Conservation (phyloP, 768 basidiomycete genomes). For the Amanita jacksonii region DNA sequence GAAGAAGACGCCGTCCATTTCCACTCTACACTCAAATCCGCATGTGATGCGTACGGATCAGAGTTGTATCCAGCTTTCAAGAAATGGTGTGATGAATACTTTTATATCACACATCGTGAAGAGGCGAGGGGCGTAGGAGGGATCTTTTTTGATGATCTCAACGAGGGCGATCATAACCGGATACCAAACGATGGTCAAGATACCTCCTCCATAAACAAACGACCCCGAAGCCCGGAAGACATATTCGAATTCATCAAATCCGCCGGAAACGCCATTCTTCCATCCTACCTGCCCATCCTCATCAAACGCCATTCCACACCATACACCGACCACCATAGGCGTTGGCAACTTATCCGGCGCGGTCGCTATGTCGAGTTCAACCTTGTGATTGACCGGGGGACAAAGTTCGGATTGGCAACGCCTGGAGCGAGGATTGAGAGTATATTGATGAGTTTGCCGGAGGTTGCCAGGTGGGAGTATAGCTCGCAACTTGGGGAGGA, state of each 20-base stretch:
- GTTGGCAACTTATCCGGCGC: conserved; percentile 90
- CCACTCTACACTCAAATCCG: conserved; percentile 65
- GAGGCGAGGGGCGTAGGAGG: conserved; percentile 91
- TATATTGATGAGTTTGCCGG: conserved; percentile 84
- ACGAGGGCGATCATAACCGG: conserved; percentile 53
- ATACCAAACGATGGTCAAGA: conserved; percentile 32
- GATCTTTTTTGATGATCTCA: conserved; percentile 94
- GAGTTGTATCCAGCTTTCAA: conserved; percentile 76
- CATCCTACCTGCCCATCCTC: conserved; percentile 87
- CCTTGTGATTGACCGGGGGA: conserved; percentile 77
- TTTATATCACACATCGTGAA: conserved; percentile 78
- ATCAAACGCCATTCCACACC: conserved; percentile 42
- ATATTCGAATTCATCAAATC: conserved; percentile 70
- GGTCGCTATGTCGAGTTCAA: conserved; percentile 97
- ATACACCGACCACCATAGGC: conserved; percentile 59
- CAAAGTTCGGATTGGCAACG: conserved; percentile 78
- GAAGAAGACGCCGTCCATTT: conserved; percentile 81
- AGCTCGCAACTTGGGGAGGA: conserved; percentile 60
- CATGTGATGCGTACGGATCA: conserved; percentile 65
- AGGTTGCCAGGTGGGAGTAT: conserved; percentile 87
- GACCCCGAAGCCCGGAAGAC: conserved; percentile 39
- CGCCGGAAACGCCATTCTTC: conserved; percentile 75
- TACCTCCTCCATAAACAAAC: conserved; percentile 17
- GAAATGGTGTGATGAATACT: conserved; percentile 97
- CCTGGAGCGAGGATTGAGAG: conserved; percentile 85